Evolutionary conservation across 106 monocot species (phyloP).

Genomic region (Apostasia ramifera): DNA sequence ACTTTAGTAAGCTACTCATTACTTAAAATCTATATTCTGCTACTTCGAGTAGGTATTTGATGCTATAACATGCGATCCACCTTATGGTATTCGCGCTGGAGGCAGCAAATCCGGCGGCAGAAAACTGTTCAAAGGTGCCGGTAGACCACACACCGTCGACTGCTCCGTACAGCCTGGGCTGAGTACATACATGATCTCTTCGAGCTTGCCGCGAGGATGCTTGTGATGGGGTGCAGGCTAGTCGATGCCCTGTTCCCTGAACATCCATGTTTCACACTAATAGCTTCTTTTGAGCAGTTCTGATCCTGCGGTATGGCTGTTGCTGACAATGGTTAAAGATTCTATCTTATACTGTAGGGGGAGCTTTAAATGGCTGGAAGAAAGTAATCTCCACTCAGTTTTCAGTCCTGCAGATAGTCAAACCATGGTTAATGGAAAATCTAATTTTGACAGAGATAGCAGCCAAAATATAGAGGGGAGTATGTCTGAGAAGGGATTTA

Average conservation of each 20-base stretch:
- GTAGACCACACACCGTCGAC: slow-evolving; percentile 86
- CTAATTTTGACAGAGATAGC: slow-evolving; percentile 52
- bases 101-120: slow-evolving; percentile 95
- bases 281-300: slow-evolving; percentile 75
- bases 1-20: too few relatives aligned
- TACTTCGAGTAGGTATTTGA: slow-evolving; percentile 56
- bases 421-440: slow-evolving; percentile 8
- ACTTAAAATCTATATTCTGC: too few relatives aligned
- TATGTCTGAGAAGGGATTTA: slow-evolving; percentile 40
- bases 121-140: slow-evolving; percentile 75
- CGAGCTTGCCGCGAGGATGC: slow-evolving; percentile 79
- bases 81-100: slow-evolving; percentile 96
- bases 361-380: slow-evolving; percentile 86
- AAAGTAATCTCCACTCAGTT: slow-evolving; percentile 81
- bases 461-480: slow-evolving; percentile 97
- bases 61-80: slow-evolving; percentile 97
- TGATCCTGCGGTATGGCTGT: slow-evolving; percentile 75
- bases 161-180: slow-evolving; percentile 67
- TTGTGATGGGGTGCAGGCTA: slow-evolving; percentile 72
- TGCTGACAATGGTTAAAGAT: slow-evolving; percentile 93
- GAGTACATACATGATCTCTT: slow-evolving; percentile 95
- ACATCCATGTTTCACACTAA: slow-evolving; percentile 78
- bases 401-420: slow-evolving; percentile 50
- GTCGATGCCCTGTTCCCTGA: slow-evolving; percentile 56
- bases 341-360: slow-evolving; percentile 44